Percentiles rank a stretch among this genome's conserved stretches.
Conservation (phyloP, 352 stramenopile genomes). For the Plasmopara halstedii region DNA sequence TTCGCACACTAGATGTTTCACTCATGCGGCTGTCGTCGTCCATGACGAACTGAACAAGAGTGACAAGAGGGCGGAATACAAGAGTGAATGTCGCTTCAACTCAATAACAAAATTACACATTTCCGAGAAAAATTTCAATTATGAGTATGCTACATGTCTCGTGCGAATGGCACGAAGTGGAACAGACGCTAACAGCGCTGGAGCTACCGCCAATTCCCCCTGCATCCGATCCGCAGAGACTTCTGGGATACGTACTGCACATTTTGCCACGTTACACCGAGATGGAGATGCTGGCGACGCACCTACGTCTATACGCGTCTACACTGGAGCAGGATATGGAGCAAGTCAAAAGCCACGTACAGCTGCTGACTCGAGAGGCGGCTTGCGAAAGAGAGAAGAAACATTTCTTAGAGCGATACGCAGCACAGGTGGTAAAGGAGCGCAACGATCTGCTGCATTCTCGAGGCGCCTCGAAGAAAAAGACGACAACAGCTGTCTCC, state of each 20-base stretch:
- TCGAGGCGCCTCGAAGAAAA: conserved; percentile 38
- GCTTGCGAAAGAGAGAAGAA: conserved; percentile 62
- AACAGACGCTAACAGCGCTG: conserved; percentile 38
- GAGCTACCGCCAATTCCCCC: conserved; percentile 59
- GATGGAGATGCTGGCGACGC: conserved; percentile 77
- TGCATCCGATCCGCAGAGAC: conserved; percentile 61
- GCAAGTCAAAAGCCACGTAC: conserved; percentile 53
- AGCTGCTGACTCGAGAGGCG: conserved; percentile 43
- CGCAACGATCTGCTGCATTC: conserved; percentile 72
- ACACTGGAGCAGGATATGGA: conserved; percentile 72
- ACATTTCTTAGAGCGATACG: conserved; percentile 73
- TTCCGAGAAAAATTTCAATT: too few relatives aligned
- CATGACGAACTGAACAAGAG: conserved; percentile 25
- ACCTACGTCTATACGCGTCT: conserved; percentile 63
- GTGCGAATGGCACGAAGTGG: conserved; percentile 48
- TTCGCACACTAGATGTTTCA: conserved; percentile 58
- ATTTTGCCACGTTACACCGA: conserved; percentile 72
- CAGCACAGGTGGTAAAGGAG: conserved; percentile 78
- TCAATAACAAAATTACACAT: too few relatives aligned
- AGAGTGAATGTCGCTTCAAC: conserved; percentile 55
- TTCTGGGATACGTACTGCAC: conserved; percentile 66
- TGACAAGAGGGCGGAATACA: conserved; percentile 5
- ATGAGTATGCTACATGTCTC: conserved; percentile 14
- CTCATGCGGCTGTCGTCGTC: conserved; percentile 64
- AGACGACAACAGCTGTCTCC: conserved; percentile 3